These are phyloP conservation scores for Catunica adiposa DNA, from an alignment of 2,329 filamentous ascomycete genomes.

Conservation along the genomic window DNA sequence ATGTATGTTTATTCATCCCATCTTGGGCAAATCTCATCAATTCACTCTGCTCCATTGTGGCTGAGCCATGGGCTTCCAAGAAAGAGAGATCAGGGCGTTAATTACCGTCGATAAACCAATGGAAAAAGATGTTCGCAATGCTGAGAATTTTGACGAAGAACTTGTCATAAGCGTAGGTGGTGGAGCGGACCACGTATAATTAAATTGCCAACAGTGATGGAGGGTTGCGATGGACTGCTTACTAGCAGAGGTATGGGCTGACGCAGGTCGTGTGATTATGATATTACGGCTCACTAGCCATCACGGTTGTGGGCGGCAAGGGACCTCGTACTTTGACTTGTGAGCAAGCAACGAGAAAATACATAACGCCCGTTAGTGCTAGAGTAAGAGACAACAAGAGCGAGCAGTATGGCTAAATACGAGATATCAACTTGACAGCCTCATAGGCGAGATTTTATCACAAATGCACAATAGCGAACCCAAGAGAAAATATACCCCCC, in stretches of 20 bases:
- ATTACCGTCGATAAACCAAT: neutral
- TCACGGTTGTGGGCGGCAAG: neutral
- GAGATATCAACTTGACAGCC: neutral
- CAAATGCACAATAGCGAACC: too few relatives aligned
- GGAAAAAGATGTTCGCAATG: too few relatives aligned
- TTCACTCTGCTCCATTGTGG: neutral
- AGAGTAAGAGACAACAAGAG: neutral
- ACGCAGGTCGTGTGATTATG: neutral
- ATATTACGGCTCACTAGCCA: neutral
- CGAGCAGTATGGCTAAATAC: neutral
- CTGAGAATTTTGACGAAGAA: too few relatives aligned
- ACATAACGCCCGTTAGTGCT: neutral
- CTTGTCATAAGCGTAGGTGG: too few relatives aligned
- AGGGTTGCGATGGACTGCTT: neutral
- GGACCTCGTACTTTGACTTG: neutral
- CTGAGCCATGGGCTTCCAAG: neutral
- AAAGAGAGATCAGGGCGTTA: neutral
- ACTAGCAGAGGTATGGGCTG: neutral
- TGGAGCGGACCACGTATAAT: too few relatives aligned
- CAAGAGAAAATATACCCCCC: neutral
- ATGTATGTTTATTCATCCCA: neutral
- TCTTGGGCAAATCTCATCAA: neutral
- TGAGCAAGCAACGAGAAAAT: neutral
- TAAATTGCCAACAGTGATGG: too few relatives aligned
- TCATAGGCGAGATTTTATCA: too few relatives aligned